These are phyloP conservation scores for Chlorella sp. DNA, from an alignment of 139 green algal genomes.

Conservation along the genomic window DNA sequence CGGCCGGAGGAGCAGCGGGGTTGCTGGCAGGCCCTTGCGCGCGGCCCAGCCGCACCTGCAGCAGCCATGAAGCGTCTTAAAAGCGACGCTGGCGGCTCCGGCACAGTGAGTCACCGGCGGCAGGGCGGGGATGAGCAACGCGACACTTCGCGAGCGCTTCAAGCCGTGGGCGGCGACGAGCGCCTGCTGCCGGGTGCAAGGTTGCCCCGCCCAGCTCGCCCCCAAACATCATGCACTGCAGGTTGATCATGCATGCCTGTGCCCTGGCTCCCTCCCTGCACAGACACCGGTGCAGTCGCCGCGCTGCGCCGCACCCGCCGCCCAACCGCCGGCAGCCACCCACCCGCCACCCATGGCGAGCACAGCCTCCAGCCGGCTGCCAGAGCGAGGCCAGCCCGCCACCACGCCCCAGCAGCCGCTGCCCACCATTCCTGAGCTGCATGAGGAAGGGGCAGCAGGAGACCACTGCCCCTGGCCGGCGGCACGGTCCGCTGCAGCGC, in stretches of 20 bases:
- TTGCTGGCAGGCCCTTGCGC: too few relatives aligned
- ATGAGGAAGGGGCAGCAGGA: neutral
- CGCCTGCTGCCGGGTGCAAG: neutral
- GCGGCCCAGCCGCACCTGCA: too few relatives aligned
- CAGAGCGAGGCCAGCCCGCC: slow-evolving; percentile 14
- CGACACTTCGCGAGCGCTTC: neutral
- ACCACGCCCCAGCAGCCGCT: slow-evolving; percentile 20
- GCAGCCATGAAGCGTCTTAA: too few relatives aligned
- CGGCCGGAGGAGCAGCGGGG: too few relatives aligned
- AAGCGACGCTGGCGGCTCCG: too few relatives aligned
- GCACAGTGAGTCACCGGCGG: too few relatives aligned
- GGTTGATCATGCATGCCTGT: neutral
- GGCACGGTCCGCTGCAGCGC: neutral
- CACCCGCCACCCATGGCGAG: slow-evolving; percentile 13
- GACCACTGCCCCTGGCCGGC: slow-evolving; percentile 13
- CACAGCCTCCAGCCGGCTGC: neutral
- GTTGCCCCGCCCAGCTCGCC: neutral
- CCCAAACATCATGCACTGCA: neutral
- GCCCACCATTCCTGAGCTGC: slow-evolving; percentile 28
- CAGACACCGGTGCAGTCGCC: neutral
- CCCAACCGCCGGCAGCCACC: neutral
- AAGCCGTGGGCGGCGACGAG: neutral
- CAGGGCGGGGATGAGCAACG: neutral
- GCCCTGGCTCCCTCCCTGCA: neutral
- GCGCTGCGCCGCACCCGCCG: neutral